These are phyloP conservation scores for Pseudognaphalium luteoalbum DNA, from an alignment of 129 eudicot genomes.

Conservation along the genomic window DNA sequence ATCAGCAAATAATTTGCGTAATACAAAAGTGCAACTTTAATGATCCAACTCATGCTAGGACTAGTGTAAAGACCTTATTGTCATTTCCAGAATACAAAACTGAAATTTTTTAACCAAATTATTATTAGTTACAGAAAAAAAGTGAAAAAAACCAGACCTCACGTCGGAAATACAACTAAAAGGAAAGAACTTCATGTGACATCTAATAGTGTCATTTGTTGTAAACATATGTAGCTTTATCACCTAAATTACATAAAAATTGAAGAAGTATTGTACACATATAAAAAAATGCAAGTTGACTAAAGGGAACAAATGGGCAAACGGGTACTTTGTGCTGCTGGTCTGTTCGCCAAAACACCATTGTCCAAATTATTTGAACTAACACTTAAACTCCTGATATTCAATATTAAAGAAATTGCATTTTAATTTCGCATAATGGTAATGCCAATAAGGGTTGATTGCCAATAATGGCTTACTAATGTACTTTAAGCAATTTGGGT, in stretches of 20 bases:
- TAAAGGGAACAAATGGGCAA: not conserved
- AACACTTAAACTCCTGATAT: too few species aligned
- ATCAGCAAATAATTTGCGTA: not conserved
- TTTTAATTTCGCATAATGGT: too few species aligned
- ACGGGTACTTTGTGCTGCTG: not conserved
- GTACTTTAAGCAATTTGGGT: too few species aligned
- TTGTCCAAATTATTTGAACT: not conserved
- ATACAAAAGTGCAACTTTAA: not conserved
- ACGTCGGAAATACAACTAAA: not conserved
- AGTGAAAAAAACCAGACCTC: not conserved
- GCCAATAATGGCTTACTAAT: too few species aligned
- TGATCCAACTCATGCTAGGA: not conserved
- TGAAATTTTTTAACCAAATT: not conserved
- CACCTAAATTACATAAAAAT: slow-evolving; percentile 4
- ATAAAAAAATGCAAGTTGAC: not conserved
- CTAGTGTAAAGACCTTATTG: not conserved
- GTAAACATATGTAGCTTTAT: not conserved
- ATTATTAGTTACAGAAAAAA: not conserved
- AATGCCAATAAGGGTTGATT: too few species aligned
- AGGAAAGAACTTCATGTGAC: not conserved
- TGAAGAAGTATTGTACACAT: not conserved
- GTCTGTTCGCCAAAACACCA: not conserved
- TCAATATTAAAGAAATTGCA: too few species aligned
- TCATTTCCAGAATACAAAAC: not conserved
- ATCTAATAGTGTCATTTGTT: not conserved